Evolutionary conservation across 1,284 basidiomycete genomes (phyloP), one percentile per base, ranked within the genome.

Genomic region (Peniophora sp.): DNA sequence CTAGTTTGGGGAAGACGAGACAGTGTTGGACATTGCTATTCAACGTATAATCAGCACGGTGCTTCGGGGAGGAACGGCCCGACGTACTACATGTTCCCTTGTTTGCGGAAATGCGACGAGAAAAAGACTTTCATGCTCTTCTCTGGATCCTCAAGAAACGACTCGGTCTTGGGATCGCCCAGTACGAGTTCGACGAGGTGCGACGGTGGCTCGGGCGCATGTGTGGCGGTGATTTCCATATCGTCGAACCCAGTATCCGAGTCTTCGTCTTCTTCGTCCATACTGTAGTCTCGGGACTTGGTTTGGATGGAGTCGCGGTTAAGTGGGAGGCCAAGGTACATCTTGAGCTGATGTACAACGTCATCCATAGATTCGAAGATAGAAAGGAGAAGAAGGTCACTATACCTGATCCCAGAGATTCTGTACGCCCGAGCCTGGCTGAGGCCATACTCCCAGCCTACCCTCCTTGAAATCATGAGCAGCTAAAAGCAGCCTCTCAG

Each of bases 341-440:
- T 57, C 19, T 75, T 72, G 54, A 83, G 79, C 82, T 52, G 6
- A 8, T 16, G 10, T 17, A 20, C 3, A 47, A 32, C 38, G 46
- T 24, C 22, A 34, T 1, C 14, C 39, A 34, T 38, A 47, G 27
- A 32, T 32, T 5, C 27, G 27, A 32, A 32, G 27, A 32, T 12
- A 32, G 27, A 32, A 32, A 32, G 27, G 27, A 32, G 12, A 12
- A 32, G 6, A 12, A 32, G 12, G 27, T 6, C 27, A 59, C 68
- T 11, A n/a, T 59, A 85, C 85, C 58, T 80, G 73, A 58, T 85
- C 81, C 78, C 82, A 89, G 14, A 83, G 65, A 34, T 72, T 66
- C 49, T 61, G 65, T n/a, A 85, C 27, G 27, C 27, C 27, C 12
- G 27, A 32, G 5, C 27, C 27, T 5, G 27, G 27, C 12, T 32